Conservation (phyloP, 805 yeast species). For the Wickerhamomyces bovis region DNA sequence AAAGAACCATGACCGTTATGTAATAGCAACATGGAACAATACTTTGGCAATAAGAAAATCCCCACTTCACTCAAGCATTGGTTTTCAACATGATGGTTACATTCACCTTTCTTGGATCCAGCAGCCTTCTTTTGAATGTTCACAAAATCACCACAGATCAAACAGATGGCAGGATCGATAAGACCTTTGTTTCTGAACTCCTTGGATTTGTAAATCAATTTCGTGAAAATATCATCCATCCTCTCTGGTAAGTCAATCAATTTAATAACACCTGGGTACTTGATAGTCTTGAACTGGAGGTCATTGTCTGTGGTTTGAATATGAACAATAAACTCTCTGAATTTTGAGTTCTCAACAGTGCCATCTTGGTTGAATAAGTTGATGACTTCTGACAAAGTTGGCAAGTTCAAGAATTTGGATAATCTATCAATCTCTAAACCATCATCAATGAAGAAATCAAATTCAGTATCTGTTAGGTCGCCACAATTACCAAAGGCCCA, state of each 20-base stretch:
- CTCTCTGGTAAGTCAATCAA: conserved; percentile 61
- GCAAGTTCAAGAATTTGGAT: conserved; percentile 43
- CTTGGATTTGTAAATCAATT: conserved; percentile 41
- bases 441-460: conserved; percentile 7
- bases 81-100: conserved; percentile 61
- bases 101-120: conserved; percentile 62
- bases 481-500: conserved; percentile 51
- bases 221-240: conserved; percentile 63
- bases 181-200: conserved; percentile 31
- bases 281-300: conserved; percentile 27
- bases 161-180: conserved; percentile 77
- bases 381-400: conserved; percentile 27
- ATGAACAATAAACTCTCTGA: conserved; percentile 12
- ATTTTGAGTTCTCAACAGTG: conserved; percentile 23
- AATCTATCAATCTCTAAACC: conserved; percentile 50
- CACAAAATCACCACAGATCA: conserved; percentile 69
- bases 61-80: conserved; percentile 68
- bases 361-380: conserved; percentile 5
- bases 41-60: conserved; percentile 65
- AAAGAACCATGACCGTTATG: conserved; percentile 80
- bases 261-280: conserved; percentile 61
- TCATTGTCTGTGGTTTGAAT: conserved; percentile 20
- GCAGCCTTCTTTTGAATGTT: conserved; percentile 59
- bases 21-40: conserved; percentile 55
- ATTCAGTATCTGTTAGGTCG: conserved; percentile 22